Percentiles rank a stretch among this genome's conserved stretches.
These are phyloP conservation scores for Arachis stenosperma DNA, from an alignment of 306 rosid genomes.

Conservation along the genomic window DNA sequence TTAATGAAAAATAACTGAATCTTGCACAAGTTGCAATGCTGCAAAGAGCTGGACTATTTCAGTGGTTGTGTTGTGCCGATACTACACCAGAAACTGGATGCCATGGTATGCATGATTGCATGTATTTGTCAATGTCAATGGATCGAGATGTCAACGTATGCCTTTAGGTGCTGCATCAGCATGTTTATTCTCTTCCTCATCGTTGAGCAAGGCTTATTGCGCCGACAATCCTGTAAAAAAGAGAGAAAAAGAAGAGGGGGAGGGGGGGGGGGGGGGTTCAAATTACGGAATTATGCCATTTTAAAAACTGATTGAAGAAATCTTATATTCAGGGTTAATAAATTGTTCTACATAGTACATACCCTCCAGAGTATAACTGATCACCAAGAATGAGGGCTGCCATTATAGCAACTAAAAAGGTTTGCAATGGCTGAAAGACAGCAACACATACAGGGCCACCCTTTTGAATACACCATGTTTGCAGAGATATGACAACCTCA, in stretches of 20 bases:
- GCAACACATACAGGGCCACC: conserved; percentile 62
- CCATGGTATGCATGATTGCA: background rate
- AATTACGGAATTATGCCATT: no score
- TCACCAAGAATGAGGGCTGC: conserved; percentile 49
- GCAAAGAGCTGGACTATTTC: background rate
- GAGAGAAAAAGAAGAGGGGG: no score
- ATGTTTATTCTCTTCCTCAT: conserved; percentile 9
- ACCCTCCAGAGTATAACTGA: conserved; percentile 54
- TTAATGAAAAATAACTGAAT: conserved; percentile 4
- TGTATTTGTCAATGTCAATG: background rate
- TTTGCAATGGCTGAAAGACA: conserved; percentile 58
- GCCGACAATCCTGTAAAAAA: conserved; percentile 47
- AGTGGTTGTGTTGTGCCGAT: background rate
- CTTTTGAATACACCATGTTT: conserved; percentile 76
- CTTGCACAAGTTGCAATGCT: conserved; percentile 9
- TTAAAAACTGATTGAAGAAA: background rate
- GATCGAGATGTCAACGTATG: conserved; percentile 34
- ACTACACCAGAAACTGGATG: background rate
- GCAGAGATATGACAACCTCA: conserved; percentile 56
- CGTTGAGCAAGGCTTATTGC: conserved; percentile 47
- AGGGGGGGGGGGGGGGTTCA: background rate
- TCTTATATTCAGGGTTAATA: background rate
- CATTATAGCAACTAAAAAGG: conserved; percentile 52
- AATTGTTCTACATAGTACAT: background rate
- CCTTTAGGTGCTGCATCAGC: conserved; percentile 32